Base-by-base conservation (phyloP, 805 yeast genomes). In the Candida golubevii region DNA sequence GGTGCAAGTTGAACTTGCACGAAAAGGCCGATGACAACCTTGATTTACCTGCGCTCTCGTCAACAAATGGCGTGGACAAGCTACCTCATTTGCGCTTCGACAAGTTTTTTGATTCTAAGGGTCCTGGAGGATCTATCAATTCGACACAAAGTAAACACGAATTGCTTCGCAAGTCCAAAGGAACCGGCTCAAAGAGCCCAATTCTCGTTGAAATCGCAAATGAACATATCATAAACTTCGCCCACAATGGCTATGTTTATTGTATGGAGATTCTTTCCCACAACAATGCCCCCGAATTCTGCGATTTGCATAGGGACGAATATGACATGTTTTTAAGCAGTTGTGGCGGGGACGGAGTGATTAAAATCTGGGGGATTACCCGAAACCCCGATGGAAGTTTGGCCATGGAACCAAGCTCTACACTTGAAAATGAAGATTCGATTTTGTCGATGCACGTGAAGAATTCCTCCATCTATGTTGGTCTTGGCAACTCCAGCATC, bases 171-270 rank as follows among this genome's bases (percentile, higher is more conserved):
- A 41, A 49, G 8, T 38, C 36, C 5, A 33, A 30, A 4, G 42
- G 26, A 23, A 34, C 43, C 4, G 43, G 29, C 13, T 27, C 45
- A n/a, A 36, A 42, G 14, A 44, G 47, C 14, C 55, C 70, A 3
- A 54, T 46, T 14, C 67, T 85, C 35, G 70, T 83, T 33, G 89
- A 91, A 62, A 77, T 88, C 9, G 86, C 88, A 0, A 67, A 80
- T 4, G 65, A 72, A 15, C 83, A 89, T 57, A 77, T 81, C 36
- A 72, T 86, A 6, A 69, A 80, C 6, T 91, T 87, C 63, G 97
- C 99, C 2, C 99, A 91, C 61, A 80, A 87, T 58, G 96, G 98
- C 12, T 91, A 86, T 54, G 82, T 91, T 10, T 89, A 90, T 61
- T 75, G 89, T 35, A 78, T 87, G 77, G 67, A 70, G 18, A 48